These are phyloP conservation scores for Nasturtium officinale DNA, from an alignment of 345 rosid genomes.

Conservation along the genomic window DNA sequence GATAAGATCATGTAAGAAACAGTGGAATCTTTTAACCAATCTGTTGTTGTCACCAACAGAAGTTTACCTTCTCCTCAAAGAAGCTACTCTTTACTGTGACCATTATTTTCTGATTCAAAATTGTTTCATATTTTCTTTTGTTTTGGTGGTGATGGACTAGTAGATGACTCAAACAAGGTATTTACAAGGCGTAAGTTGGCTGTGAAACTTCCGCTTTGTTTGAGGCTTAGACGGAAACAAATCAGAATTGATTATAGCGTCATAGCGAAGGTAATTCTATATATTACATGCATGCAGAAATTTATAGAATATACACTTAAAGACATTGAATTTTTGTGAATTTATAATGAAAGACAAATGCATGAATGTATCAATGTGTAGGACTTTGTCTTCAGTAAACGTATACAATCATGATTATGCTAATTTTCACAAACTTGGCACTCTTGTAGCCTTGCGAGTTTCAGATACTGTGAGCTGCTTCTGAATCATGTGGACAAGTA, in stretches of 20 bases:
- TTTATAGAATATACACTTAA: neutral
- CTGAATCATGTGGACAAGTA: no score
- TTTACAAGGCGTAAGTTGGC: neutral
- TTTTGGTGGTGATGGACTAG: neutral
- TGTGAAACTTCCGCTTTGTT: neutral
- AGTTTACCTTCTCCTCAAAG: neutral
- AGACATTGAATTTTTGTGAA: neutral
- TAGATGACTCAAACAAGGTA: neutral
- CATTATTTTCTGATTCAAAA: neutral
- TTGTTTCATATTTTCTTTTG: neutral
- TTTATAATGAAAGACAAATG: neutral
- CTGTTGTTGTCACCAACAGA: neutral
- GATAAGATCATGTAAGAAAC: neutral
- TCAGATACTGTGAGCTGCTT: neutral
- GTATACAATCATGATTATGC: neutral
- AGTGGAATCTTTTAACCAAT: neutral
- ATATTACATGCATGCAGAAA: neutral
- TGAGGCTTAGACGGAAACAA: neutral
- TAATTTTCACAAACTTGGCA: neutral
- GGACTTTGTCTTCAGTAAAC: neutral
- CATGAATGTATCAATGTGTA: no score
- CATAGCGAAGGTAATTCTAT: neutral
- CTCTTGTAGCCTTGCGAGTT: neutral
- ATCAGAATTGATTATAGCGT: neutral
- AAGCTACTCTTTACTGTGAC: neutral